Percentiles rank a stretch among this genome's conserved stretches.
Evolutionary conservation across 1,284 basidiomycete genomes (phyloP).

Genomic region (Trametes sp.): DNA sequence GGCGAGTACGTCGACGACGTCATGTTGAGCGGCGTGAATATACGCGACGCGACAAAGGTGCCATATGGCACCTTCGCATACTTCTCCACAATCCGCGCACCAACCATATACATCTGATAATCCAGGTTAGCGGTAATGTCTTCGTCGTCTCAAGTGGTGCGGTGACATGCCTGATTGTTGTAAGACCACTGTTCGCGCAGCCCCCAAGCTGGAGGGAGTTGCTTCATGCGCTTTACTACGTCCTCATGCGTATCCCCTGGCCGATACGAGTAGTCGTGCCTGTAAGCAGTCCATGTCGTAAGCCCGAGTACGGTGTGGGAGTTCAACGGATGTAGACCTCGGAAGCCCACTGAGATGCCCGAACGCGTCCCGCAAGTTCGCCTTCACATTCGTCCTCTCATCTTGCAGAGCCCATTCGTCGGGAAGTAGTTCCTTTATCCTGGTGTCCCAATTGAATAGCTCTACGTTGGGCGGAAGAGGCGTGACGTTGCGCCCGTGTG

Average conservation of each 20-base stretch:
- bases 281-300: conserved; percentile 1
- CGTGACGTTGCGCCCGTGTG: conserved; percentile 31
- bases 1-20: conserved; percentile 46
- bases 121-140: neutral
- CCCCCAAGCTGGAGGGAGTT: conserved; percentile 40
- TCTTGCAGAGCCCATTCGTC: conserved; percentile 50
- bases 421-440: conserved; percentile 48
- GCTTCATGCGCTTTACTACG: conserved; percentile 30
- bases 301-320: too few species aligned
- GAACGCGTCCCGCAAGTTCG: conserved; percentile 48
- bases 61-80: conserved; percentile 44
- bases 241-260: conserved; percentile 38
- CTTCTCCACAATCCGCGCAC: conserved; percentile 43
- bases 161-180: conserved; percentile 45
- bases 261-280: conserved; percentile 46
- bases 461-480: conserved; percentile 25
- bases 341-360: conserved; percentile 37
- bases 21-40: conserved; percentile 46
- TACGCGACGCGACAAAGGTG: conserved; percentile 38
- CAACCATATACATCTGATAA: conserved; percentile 29
- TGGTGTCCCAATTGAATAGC: conserved; percentile 42
- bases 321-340: too few species aligned
- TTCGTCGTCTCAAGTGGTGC: neutral
- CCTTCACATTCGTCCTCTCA: conserved; percentile 43
- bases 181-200: conserved; percentile 51